Evolutionary conservation across 768 basidiomycete genomes (phyloP), one percentile per base, ranked within the genome.

Genomic region (Boletus vinaceobasis): DNA sequence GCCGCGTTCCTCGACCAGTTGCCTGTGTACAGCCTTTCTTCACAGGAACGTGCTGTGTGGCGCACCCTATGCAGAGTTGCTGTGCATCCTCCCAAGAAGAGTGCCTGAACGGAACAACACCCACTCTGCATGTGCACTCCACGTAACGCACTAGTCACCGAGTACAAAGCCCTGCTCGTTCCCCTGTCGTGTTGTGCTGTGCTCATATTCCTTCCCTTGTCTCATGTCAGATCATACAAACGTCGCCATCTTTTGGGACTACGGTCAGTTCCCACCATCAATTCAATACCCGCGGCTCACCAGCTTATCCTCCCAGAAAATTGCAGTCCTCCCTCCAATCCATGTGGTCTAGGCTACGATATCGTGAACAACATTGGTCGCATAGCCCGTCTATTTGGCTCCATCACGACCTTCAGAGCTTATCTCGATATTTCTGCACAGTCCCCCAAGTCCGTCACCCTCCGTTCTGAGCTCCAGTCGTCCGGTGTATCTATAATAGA

Each of bases 381-480:
- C 19, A 58, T 81, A n/a, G 77, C 79, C 3, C 75, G 77, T 46
- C 51, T 70, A 5, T 80, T 75, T 60, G 82, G 82, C 38, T 72
- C 67, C 51, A 70, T 82, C 4, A 77, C 71, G 7, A 64, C 73
- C 0, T 83, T 84, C 70, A 81, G 77, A 59, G 81, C 80, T 7
- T 84, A 84, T 64, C 65, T 80, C 37, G 77, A 82, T 57, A 55
- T 78, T 19, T 71, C 80, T 10, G 73, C 77, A 2, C 70, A 71
- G 59, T 61, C 68, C 1, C 33, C 67, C 32, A 73, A 75, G 59
- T 73, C 73, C 21, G 60, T 56, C 19, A 54, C 44, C 50, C 65
- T 60, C 54, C 76, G 75, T 44, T 78, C 75, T 0, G 75, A 79
- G 51, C 70, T 79, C 19, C 76, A 78, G 56, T 68, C 71, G 2